These are phyloP conservation scores for Neurospora sublineolata DNA, from an alignment of 495 filamentous ascomycete species.

Conservation along the genomic window DNA sequence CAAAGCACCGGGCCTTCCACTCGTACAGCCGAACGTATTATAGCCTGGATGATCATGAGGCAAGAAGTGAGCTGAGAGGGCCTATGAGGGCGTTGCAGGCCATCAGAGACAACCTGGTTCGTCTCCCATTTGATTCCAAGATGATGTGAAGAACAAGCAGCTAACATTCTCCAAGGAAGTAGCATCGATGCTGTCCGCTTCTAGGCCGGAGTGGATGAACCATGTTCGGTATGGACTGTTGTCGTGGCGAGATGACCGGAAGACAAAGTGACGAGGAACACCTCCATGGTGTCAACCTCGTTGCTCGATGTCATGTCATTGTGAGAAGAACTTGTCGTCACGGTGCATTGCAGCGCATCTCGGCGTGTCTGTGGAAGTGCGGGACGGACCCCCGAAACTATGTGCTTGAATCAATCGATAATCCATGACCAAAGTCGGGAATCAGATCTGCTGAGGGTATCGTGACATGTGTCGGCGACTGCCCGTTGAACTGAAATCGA, in stretches of 20 bases:
- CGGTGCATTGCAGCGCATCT: neutral
- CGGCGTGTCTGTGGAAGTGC: neutral
- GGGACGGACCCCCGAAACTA: neutral
- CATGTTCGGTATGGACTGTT: constrained; percentile 7
- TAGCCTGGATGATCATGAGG: neutral
- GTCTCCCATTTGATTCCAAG: neutral
- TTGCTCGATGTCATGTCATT: neutral
- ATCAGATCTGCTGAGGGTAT: neutral
- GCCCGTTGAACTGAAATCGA: neutral
- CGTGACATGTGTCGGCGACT: neutral
- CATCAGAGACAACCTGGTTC: constrained; percentile 5
- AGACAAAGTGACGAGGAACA: neutral
- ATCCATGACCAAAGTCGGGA: neutral
- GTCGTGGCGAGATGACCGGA: constrained; percentile 3
- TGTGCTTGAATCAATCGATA: neutral
- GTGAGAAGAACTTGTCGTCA: neutral
- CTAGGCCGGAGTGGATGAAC: constrained; percentile 4
- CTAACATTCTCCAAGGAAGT: neutral
- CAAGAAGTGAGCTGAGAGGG: neutral
- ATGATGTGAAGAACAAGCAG: neutral
- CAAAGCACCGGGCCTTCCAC: constrained; percentile 2
- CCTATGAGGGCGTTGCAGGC: constrained; percentile 4
- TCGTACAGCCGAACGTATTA: constrained; percentile 10
- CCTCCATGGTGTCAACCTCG: neutral
- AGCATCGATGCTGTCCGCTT: neutral